Base-by-base conservation (phyloP, 495 filamentous ascomycete genomes). In the Sordaria brevicollis region DNA sequence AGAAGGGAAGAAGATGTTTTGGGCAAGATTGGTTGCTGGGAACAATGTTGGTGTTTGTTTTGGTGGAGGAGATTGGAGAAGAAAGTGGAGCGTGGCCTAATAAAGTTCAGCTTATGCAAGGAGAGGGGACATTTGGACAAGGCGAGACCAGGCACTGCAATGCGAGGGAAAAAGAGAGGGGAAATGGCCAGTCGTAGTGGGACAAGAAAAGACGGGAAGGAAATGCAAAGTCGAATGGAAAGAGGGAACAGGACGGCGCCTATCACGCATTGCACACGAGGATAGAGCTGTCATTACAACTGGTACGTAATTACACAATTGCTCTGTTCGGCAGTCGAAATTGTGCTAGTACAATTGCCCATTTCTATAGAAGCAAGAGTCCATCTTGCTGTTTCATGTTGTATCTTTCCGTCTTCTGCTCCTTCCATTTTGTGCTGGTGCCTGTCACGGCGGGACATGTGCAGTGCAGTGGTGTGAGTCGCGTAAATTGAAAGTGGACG, bases 401-500 rank as follows among this genome's bases (percentile, higher is more conserved):
- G 41, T 49, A 49, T 49, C 19, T 49, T 49, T 49, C 41, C 41
- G 41, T 49, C 41, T 25, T 49, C 41, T 21, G 19, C n/a, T 49
- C n/a, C 41, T 49, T 49, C n/a, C 10, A n/a, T 43, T 43, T 19
- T n/a, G n/a, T 49, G 19, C 41, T 54, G 43, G 43, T 54, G 43
- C 43, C 43, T 54, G 43, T 21, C 10, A 54, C 43, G 43, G 19
- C 43, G 10, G 43, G 43, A 54, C 10, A 54, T 25, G 43, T 25
- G 43, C 41, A 49, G 43, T 54, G 68, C 39, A 36, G 66, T 39
- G 41, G 34, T 69, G 41, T 49, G 49, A 65, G 74, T 74, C 71
- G 76, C 71, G 73, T 76, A 72, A 69, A 74, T 74, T 79, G 77
- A 67, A 38, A 66, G 67, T 66, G 43, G 33, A 29, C 17, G 29